Evolutionary conservation across 306 rosid species (phyloP), one percentile per base, ranked within the genome.

Genomic region (Glycine latifolia): DNA sequence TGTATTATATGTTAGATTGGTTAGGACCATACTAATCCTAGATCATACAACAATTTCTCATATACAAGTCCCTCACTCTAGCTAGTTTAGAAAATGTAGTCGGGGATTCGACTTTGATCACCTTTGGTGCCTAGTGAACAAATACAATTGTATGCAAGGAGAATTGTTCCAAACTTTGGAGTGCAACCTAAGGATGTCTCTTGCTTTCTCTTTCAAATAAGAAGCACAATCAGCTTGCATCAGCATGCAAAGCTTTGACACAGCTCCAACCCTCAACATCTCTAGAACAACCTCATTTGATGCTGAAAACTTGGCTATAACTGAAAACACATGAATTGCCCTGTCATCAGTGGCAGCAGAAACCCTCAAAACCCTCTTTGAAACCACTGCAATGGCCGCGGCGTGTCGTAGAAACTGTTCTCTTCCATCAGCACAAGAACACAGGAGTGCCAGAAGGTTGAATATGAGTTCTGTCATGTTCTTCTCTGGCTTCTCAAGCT

Each of bases 241-340:
- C 56, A 94, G 85, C 97, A 92, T 90, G 86, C 94, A 91, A 78
- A 94, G 95, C 90, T 92, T 92, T 3, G 98, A 69, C 82, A 94
- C 95, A 0, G 92, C 91, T 43, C 97, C 98, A 50, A 91, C 90
- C 67, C 79, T 82, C 82, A 94, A 61, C 98, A 94, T 92, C 88
- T 94, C 97, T 26, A 6, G 14, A 84, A 91, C 81, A 14, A 89
- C 88, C 3, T 76, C 89, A 4, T 68, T 67, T 1, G 85, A 84
- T 1, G 82, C 90, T 0, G 97, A 89, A 54, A 71, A 84, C 79
- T 67, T 89, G 0, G 91, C 87, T n/a, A 94, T 83, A 68, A 84
- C 6, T 0, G 87, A 81, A 31, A 92, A 77, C 48, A 91, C 61
- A 3, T 88, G 91, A 66, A 94, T 15, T 0, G 92, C 94, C 14